Percentiles rank a stretch among this genome's conserved stretches.
Evolutionary conservation across 169 alveolate species (phyloP).

Genomic region (Theileria orientalis): DNA sequence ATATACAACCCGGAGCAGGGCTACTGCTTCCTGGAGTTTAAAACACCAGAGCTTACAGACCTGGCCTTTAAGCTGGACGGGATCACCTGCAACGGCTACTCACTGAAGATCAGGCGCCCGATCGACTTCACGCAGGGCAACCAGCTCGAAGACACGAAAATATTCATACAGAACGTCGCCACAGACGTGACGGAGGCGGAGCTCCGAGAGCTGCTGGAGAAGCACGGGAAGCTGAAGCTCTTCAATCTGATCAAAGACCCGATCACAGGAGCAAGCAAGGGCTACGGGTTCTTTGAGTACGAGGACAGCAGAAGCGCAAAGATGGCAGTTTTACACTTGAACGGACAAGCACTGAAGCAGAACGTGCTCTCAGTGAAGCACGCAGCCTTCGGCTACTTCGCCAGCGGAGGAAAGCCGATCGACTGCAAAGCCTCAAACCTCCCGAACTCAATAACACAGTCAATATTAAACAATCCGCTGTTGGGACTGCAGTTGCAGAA

Average conservation of each 20-base stretch:
- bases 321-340: conserved; percentile 78
- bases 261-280: conserved; percentile 80
- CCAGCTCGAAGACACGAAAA: conserved; percentile 77
- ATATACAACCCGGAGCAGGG: conserved; percentile 73
- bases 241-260: conserved; percentile 77
- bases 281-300: conserved; percentile 84
- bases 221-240: conserved; percentile 77
- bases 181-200: conserved; percentile 79
- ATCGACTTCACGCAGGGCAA: conserved; percentile 80
- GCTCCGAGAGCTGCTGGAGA: conserved; percentile 73
- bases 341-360: conserved; percentile 70
- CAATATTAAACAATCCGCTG: conserved; percentile 78
- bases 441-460: conserved; percentile 82
- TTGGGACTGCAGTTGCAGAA: conserved; percentile 82
- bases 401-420: conserved; percentile 59
- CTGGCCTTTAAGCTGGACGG: conserved; percentile 81
- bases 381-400: conserved; percentile 55
- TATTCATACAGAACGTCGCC: conserved; percentile 82
- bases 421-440: conserved; percentile 78
- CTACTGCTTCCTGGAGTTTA: conserved; percentile 80
- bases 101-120: conserved; percentile 78
- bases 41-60: conserved; percentile 77
- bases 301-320: conserved; percentile 81
- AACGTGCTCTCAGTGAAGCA: conserved; percentile 70
- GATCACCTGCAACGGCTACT: conserved; percentile 73